A percentile compares a stretch with the other conserved stretches of the same genome.
Evolutionary conservation across 2,329 filamentous ascomycete genomes (phyloP).

Genomic region (Ophiostoma quercus): DNA sequence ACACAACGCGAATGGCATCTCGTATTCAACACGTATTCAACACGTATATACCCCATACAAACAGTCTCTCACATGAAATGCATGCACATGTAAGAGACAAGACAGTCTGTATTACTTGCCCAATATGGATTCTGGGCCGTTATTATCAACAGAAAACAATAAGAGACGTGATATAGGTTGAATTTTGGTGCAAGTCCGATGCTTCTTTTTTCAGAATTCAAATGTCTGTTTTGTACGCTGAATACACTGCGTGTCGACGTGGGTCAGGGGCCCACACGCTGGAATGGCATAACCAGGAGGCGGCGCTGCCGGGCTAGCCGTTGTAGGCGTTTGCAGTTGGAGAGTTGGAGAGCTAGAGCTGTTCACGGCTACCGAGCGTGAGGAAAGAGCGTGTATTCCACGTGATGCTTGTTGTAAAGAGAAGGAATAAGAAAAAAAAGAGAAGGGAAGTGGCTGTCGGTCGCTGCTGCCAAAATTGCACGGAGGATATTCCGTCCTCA

Average conservation of each 20-base stretch:
- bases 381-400: neutral
- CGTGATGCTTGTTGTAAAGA: neutral
- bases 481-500: neutral
- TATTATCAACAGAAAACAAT: neutral
- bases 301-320: conserved; percentile 3
- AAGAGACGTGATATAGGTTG: neutral
- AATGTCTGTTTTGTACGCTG: too few species aligned
- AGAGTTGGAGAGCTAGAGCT: neutral
- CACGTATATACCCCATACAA: neutral
- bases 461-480: neutral
- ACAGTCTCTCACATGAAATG: neutral
- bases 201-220: neutral
- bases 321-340: neutral
- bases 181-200: neutral
- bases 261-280: neutral
- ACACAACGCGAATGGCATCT: neutral
- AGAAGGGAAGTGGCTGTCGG: neutral
- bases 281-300: neutral
- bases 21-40: neutral
- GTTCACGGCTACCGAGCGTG: neutral
- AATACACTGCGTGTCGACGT: neutral
- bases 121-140: conserved; percentile 3
- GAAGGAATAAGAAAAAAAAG: neutral
- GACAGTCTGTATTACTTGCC: neutral
- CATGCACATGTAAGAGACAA: neutral